Percentiles rank a stretch among this genome's conserved stretches.
Conservation (phyloP, 2,329 filamentous ascomycete genomes). For the Pyrenochaeta sp. region DNA sequence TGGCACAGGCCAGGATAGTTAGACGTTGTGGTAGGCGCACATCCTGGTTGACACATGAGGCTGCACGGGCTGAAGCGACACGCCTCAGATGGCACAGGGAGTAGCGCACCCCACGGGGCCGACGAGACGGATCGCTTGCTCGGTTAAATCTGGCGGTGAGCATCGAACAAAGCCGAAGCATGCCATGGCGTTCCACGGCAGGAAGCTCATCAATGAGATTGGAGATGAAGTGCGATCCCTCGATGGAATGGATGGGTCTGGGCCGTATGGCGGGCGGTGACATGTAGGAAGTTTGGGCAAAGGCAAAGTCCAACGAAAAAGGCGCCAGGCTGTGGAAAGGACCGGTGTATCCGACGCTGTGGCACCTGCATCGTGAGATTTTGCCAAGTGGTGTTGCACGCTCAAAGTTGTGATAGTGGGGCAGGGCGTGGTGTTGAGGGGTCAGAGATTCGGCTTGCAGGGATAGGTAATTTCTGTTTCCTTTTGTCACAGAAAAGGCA, state of each 20-base stretch:
- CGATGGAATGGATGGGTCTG: background rate
- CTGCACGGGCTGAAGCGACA: slow-evolving; percentile 19
- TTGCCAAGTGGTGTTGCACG: slow-evolving; percentile 15
- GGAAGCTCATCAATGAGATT: slow-evolving; percentile 1
- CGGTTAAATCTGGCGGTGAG: slow-evolving; percentile 31
- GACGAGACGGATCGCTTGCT: slow-evolving; percentile 14
- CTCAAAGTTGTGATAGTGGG: slow-evolving; percentile 11
- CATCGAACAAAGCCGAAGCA: slow-evolving; percentile 31
- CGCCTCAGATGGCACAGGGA: slow-evolving; percentile 6
- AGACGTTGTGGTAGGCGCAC: background rate
- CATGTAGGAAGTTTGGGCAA: too few relatives aligned
- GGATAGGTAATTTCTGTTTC: slow-evolving; percentile 20
- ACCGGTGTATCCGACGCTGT: too few relatives aligned
- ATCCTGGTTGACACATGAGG: slow-evolving; percentile 7
- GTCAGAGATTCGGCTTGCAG: slow-evolving; percentile 24
- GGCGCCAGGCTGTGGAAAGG: too few relatives aligned
- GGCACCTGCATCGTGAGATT: slow-evolving; percentile 18
- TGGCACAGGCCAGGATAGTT: slow-evolving; percentile 4
- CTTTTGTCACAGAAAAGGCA: slow-evolving; percentile 32
- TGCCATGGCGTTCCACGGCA: slow-evolving; percentile 20
- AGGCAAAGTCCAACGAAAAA: too few relatives aligned
- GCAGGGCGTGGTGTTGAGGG: slow-evolving; percentile 42
- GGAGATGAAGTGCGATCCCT: background rate
- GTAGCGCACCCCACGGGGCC: slow-evolving; percentile 18
- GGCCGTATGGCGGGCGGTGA: background rate